Percentiles rank a stretch among this genome's conserved stretches.
Conservation (phyloP, 108 stramenopile genomes). For the Fragilaria crotonensis region DNA sequence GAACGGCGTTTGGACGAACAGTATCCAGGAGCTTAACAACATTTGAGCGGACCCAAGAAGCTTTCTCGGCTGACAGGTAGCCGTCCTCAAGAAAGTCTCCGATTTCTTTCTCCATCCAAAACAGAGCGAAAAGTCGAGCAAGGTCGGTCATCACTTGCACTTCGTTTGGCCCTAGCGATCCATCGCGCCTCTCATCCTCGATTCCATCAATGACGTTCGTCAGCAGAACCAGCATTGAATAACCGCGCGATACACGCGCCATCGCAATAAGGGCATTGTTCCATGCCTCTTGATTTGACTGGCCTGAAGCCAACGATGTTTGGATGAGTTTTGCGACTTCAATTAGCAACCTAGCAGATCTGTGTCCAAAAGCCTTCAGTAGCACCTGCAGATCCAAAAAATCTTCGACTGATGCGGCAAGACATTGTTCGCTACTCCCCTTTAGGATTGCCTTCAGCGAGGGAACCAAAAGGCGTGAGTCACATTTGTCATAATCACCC, state of each 20-base stretch:
- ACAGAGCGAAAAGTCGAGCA: constrained; percentile 68
- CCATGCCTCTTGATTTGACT: constrained; percentile 63
- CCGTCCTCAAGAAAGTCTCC: constrained; percentile 81
- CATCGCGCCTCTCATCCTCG: constrained; percentile 30
- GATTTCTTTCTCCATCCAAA: constrained; percentile 82
- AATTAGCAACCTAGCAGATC: constrained; percentile 60
- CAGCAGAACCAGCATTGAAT: constrained; percentile 67
- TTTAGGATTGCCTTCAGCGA: constrained; percentile 29
- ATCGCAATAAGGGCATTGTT: constrained; percentile 72
- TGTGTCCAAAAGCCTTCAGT: constrained; percentile 58
- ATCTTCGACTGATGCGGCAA: constrained; percentile 14
- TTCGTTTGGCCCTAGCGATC: constrained; percentile 40
- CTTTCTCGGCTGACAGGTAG: constrained; percentile 43
- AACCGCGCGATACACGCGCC: constrained; percentile 68
- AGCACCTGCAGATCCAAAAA: constrained; percentile 36
- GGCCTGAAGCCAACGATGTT: constrained; percentile 23
- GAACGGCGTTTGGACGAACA: constrained; percentile 84
- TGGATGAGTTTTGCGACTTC: constrained; percentile 61
- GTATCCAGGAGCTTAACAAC: constrained; percentile 46
- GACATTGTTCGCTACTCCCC: constrained; percentile 16
- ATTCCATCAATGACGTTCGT: constrained; percentile 63
- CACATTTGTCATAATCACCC: constrained; percentile 28
- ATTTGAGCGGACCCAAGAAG: constrained; percentile 30
- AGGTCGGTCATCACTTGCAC: constrained; percentile 46
- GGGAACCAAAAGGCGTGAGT: constrained; percentile 36